Evolutionary conservation across 2,329 filamentous ascomycete genomes (phyloP).

Genomic region (Ophiostoma tasmaniense): DNA sequence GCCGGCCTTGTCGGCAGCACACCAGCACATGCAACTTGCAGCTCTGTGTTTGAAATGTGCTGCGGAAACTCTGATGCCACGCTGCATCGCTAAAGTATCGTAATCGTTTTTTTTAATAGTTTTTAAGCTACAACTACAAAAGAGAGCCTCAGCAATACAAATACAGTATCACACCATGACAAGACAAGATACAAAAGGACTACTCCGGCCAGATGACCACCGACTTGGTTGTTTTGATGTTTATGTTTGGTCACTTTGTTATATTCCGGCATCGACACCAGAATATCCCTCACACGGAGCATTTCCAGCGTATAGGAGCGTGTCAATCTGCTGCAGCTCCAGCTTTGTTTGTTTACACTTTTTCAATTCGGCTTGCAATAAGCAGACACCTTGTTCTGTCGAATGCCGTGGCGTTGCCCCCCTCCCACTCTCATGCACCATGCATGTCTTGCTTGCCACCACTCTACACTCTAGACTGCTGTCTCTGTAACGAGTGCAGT

Average conservation of each 20-base stretch:
- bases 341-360: slow-evolving; percentile 5
- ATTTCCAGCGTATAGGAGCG: not conserved
- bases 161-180: not conserved
- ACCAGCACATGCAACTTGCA: not conserved
- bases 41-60: not conserved
- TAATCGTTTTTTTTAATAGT: not conserved
- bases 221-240: not conserved
- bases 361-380: too few relatives aligned
- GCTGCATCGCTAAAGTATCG: not conserved
- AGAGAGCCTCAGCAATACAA: not conserved
- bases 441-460: not conserved
- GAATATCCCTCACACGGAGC: not conserved
- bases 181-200: not conserved
- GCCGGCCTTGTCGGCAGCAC: not conserved
- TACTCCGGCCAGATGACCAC: not conserved
- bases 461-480: not conserved
- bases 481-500: too few relatives aligned
- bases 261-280: not conserved
- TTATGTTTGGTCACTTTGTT: not conserved
- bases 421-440: not conserved
- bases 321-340: not conserved
- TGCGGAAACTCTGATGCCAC: not conserved
- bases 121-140: not conserved
- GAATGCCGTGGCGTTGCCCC: slow-evolving; percentile 7
- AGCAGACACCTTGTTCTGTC: not conserved